Conservation (phyloP, 2,329 filamentous ascomycete species). For the Hysterium pulicare region DNA sequence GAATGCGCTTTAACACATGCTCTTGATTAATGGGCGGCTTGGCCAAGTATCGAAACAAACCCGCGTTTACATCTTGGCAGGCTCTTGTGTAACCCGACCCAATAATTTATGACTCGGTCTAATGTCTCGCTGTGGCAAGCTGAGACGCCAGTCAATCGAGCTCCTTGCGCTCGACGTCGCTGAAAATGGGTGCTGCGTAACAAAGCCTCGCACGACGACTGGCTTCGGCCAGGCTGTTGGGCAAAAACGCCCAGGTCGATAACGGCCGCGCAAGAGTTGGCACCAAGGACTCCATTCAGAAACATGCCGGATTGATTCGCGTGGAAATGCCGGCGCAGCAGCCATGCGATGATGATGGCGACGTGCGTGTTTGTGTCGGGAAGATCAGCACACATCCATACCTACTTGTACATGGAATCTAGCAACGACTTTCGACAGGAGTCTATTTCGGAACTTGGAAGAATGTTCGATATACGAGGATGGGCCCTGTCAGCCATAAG, state of each 20-base stretch:
- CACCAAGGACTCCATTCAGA: background rate
- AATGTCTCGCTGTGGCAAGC: slow-evolving; percentile 29
- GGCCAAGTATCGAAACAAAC: slow-evolving; percentile 28
- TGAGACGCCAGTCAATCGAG: slow-evolving; percentile 21
- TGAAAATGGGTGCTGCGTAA: slow-evolving; percentile 5
- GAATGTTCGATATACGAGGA: background rate
- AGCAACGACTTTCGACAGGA: too few relatives aligned
- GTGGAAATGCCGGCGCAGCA: too few relatives aligned
- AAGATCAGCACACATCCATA: too few relatives aligned
- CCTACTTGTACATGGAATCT: too few relatives aligned
- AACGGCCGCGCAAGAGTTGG: background rate
- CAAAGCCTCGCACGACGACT: slow-evolving; percentile 1
- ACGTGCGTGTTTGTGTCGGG: too few relatives aligned
- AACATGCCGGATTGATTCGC: background rate
- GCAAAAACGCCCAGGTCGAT: background rate
- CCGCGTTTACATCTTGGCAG: slow-evolving; percentile 31
- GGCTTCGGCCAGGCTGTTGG: slow-evolving; percentile 3
- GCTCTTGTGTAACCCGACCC: slow-evolving; percentile 29
- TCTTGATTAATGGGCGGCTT: slow-evolving; percentile 14
- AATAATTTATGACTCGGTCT: slow-evolving; percentile 26
- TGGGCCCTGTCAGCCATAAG: slow-evolving; percentile 16
- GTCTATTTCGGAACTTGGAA: too few relatives aligned
- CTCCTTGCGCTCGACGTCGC: slow-evolving; percentile 15
- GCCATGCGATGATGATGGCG: too few relatives aligned
- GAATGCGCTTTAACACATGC: too few relatives aligned